These are phyloP conservation scores for Lavandula angustifolia DNA, from an alignment of 257 asterid species.

Conservation along the genomic window DNA sequence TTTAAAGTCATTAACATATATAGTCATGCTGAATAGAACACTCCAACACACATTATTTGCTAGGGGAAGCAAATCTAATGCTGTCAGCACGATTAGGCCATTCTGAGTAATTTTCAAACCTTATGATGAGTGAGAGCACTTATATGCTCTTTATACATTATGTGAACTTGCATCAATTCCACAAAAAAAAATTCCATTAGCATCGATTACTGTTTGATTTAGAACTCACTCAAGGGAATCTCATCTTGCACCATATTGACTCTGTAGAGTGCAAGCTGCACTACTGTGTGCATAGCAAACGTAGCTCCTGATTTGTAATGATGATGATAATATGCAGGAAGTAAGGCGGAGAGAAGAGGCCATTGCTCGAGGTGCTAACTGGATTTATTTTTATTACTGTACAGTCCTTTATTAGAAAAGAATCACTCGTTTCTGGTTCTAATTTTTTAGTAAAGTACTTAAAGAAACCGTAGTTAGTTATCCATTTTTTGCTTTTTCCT, in stretches of 20 bases:
- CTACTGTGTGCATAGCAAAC: slow-evolving; percentile 10
- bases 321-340: slow-evolving; percentile 52
- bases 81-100: not conserved
- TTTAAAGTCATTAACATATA: slow-evolving; percentile 1
- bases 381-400: slow-evolving; percentile 19
- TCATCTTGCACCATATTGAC: slow-evolving; percentile 1
- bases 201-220: not conserved
- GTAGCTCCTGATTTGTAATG: slow-evolving; percentile 26
- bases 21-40: not conserved
- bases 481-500: slow-evolving; percentile 29
- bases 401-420: not conserved
- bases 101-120: not conserved
- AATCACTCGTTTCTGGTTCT: no score
- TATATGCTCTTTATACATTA: not conserved
- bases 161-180: not conserved
- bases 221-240: no score
- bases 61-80: not conserved
- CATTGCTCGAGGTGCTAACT: slow-evolving; percentile 67
- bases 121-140: slow-evolving; percentile 4
- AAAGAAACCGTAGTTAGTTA: not conserved
- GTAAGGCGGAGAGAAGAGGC: slow-evolving; percentile 82
- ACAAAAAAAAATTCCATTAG: slow-evolving; percentile 16
- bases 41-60: not conserved
- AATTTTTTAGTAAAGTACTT: no score
- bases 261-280: not conserved